These are phyloP conservation scores for Monosporascus sp. DNA, from an alignment of 2,329 filamentous ascomycete species.

Conservation along the genomic window DNA sequence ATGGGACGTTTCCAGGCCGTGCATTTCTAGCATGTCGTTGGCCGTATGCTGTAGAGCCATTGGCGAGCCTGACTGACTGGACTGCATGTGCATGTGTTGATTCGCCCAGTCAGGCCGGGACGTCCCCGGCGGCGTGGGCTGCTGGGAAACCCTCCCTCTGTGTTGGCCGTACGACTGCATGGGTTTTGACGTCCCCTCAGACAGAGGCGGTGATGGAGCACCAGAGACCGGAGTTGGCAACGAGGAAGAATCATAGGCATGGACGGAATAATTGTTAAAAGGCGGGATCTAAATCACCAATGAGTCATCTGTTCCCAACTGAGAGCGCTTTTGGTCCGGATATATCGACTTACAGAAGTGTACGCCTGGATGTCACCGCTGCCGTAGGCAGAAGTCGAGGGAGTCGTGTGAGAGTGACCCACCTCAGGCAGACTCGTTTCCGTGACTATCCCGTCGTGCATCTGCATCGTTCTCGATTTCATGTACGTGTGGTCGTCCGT, in stretches of 20 bases:
- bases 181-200: constrained; percentile 36
- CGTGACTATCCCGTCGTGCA: constrained; percentile 16
- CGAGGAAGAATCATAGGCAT: constrained; percentile 34
- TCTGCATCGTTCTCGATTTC: constrained; percentile 15
- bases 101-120: constrained; percentile 40
- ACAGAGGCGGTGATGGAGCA: constrained; percentile 41
- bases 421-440: constrained; percentile 15
- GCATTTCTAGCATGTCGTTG: constrained; percentile 34
- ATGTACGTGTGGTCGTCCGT: constrained; percentile 23
- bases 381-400: constrained; percentile 19
- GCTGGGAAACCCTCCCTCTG: constrained; percentile 34
- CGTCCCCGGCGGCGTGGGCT: constrained; percentile 43
- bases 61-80: constrained; percentile 40
- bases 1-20: constrained; percentile 30
- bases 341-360: constrained; percentile 19
- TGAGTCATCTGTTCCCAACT: constrained; percentile 7
- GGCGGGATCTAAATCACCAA: constrained; percentile 27
- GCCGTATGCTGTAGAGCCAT: constrained; percentile 35
- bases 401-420: constrained; percentile 13
- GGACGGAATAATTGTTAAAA: constrained; percentile 31
- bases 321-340: background rate
- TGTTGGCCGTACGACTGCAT: constrained; percentile 33
- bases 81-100: constrained; percentile 37
- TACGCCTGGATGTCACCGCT: constrained; percentile 22
- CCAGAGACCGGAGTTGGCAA: constrained; percentile 49